Evolutionary conservation across 225 moss, liverwort and hornwort genomes (phyloP), one percentile per base, ranked within the genome.

Genomic region (Bryum argenteum): DNA sequence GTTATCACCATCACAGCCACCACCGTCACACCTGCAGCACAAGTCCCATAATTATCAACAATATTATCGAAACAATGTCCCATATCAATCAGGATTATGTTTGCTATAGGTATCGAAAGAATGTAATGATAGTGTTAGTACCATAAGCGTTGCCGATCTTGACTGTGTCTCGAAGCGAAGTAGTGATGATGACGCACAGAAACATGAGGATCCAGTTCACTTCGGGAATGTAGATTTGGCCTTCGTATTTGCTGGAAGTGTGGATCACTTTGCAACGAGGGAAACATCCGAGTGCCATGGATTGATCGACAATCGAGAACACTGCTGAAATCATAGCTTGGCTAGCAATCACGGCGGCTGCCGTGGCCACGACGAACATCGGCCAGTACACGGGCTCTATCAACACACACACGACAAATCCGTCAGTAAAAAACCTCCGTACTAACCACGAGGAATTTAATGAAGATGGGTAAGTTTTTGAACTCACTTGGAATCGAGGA

Each of bases 291-390:
- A 96, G 58, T 13, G 81, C 74, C 77, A 96, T 91, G 9, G 96
- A 89, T 72, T 96, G 96, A 23, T 88, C 84, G 11, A 96, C 76
- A 28, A 96, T 96, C 61, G 85, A 87, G 54, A 85, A 93, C n/a
- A 90, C 90, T 15, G 90, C 96, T 5, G 93, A 93, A 52, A 96
- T 96, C 93, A 96, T 93, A 40, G 96, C 96, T 76, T 96, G 96
- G 71, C 96, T 96, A 21, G 96, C 96, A 67, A 96, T 96, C 12
- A 96, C 80, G 8, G 96, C 93, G 61, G 93, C 93, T 63, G 75
- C 85, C 10, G 96, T 96, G 2, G 93, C 91, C 28, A 96, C 87
- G 13, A 54, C 93, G 56, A 96, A 93, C 88, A 93, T 88, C 37
- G 96, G 96, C 96, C 96, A 96, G 73, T 85, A 93, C 22, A 96